Evolutionary conservation across 371 early-diverging fungal species (phyloP).

Genomic region (Rhizopus arrhizus): DNA sequence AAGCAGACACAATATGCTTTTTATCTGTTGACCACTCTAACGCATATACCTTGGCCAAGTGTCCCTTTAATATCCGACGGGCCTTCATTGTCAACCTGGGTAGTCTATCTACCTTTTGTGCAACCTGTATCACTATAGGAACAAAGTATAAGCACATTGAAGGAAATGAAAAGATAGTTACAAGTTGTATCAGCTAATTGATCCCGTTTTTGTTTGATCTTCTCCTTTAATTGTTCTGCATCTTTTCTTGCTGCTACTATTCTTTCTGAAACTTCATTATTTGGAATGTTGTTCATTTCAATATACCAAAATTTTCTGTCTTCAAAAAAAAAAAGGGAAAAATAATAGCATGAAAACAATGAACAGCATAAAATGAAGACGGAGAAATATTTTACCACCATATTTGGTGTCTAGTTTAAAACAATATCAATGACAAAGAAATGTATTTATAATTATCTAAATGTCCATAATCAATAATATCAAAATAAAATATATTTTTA

Average conservation of each 20-base stretch:
- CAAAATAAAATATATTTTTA: too few species aligned
- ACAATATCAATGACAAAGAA: too few species aligned
- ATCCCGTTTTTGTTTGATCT: conserved; percentile 90
- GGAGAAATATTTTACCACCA: too few species aligned
- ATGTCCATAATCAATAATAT: too few species aligned
- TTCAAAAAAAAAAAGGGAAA: not conserved
- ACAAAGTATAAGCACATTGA: not conserved
- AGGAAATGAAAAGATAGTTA: conserved; percentile 38
- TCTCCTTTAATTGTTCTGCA: conserved; percentile 93
- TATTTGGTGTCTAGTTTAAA: too few species aligned
- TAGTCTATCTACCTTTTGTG: conserved; percentile 73
- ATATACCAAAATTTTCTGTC: not conserved
- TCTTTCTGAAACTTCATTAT: conserved; percentile 84
- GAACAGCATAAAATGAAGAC: too few species aligned
- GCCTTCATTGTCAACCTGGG: conserved; percentile 94
- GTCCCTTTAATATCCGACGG: conserved; percentile 93
- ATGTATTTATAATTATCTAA: too few species aligned
- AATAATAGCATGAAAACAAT: too few species aligned
- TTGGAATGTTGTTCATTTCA: not conserved
- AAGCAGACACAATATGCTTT: conserved; percentile 92
- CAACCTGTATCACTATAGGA: conserved; percentile 41
- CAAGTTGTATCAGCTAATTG: conserved; percentile 92
- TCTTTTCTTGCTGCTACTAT: conserved; percentile 90
- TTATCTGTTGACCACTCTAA: conserved; percentile 98
- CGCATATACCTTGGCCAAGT: conserved; percentile 98